These are phyloP conservation scores for Hypoxylon sp. DNA, from an alignment of 2,329 filamentous ascomycete genomes.

Conservation along the genomic window DNA sequence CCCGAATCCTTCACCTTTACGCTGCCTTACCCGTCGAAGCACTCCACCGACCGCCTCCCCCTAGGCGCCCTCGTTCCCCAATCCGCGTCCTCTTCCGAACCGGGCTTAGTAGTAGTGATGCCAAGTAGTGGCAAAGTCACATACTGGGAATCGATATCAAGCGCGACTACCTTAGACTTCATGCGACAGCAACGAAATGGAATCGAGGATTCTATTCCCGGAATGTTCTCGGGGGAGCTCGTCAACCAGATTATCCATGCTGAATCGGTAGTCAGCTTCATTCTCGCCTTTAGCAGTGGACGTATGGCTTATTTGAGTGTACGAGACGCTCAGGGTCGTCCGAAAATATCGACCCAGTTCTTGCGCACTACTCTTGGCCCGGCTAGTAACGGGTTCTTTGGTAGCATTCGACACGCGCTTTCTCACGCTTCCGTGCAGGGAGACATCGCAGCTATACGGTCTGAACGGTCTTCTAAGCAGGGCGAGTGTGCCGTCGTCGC, in stretches of 20 bases:
- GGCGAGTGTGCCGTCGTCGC: slow-evolving; percentile 89
- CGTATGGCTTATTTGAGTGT: slow-evolving; percentile 88
- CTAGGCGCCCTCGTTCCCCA: slow-evolving; percentile 85
- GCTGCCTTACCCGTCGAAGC: slow-evolving; percentile 78
- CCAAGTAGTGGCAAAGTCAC: slow-evolving; percentile 85
- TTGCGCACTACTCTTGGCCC: slow-evolving; percentile 72
- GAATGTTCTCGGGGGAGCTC: slow-evolving; percentile 81
- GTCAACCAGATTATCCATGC: slow-evolving; percentile 83
- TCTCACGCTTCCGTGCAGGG: slow-evolving; percentile 76
- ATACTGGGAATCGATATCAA: slow-evolving; percentile 96
- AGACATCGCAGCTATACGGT: slow-evolving; percentile 82
- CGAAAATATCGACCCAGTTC: slow-evolving; percentile 81
- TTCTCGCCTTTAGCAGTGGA: slow-evolving; percentile 86
- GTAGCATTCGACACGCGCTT: slow-evolving; percentile 82
- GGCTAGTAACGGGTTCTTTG: slow-evolving; percentile 76
- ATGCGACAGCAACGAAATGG: slow-evolving; percentile 85
- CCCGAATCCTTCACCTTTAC: slow-evolving; percentile 84
- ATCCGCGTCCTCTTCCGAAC: slow-evolving; percentile 80
- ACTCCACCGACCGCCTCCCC: slow-evolving; percentile 77
- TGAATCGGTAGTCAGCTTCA: slow-evolving; percentile 85
- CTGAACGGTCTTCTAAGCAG: slow-evolving; percentile 76
- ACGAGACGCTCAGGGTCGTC: slow-evolving; percentile 87
- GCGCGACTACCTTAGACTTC: slow-evolving; percentile 84
- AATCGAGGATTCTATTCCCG: slow-evolving; percentile 78
- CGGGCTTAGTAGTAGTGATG: slow-evolving; percentile 88